Evolutionary conservation across 2,329 filamentous ascomycete species (phyloP), one percentile per base, ranked within the genome.

Genomic region (Sporothrix pallida): DNA sequence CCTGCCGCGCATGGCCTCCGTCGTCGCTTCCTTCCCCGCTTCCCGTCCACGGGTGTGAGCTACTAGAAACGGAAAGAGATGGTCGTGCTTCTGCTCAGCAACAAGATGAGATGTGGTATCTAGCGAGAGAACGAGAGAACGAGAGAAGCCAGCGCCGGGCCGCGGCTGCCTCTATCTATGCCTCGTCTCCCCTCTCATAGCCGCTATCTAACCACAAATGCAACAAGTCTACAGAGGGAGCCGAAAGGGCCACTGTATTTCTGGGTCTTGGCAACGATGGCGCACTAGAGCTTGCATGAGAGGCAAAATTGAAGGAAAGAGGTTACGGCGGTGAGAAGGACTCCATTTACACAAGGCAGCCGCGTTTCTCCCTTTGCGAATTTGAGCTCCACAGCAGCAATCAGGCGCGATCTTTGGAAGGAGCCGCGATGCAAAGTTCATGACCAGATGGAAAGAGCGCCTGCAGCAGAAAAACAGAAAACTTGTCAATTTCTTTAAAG

Each of bases 171-270:
- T 20, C 23, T 37, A 68, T 68, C 63, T 68, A 62, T 42, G 42
- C 52, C 52, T 63, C 58, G 13, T 3, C 26, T 52, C 37, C 13
- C 48, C 67, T 54, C 62, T 48, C 62, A 17, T 67, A 26, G 67
- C 67, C 67, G 67, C 67, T 69, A 69, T 69, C 48, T 56, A 69
- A 54, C 67, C 67, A 6, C 67, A 54, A 54, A 54, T n/a, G 48
- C 67, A 42, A 54, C 48, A 42, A 56, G 67, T n/a, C 48, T 5
- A n/a, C 67, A 12, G 65, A 37, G 31, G 31, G 31, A 6, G n/a
- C 4, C 23, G n/a, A 3, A 17, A 17, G 15, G 15, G 15, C 15
- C 20, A 54, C 37, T 37, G 50, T 20, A 69, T 42, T 70, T 31
- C 50, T n/a, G 42, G 67, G 50, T 58, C 50, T 58, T 58, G 68